These are phyloP conservation scores for Blastobotrys indianensis DNA, from an alignment of 1,139 yeast species.

Conservation along the genomic window DNA sequence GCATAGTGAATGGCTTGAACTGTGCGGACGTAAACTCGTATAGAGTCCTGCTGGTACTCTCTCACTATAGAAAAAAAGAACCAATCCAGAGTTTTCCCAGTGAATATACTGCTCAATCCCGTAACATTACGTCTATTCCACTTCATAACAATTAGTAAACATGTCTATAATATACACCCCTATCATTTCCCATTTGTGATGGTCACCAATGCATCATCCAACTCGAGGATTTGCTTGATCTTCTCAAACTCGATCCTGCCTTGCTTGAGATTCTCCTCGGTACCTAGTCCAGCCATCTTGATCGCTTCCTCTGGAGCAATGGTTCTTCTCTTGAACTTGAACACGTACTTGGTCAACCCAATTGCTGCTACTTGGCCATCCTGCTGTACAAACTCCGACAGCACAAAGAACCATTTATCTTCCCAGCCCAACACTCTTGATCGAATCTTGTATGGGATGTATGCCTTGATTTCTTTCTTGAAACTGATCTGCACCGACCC, in stretches of 20 bases:
- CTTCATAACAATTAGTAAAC: too few species aligned
- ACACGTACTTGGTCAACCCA: slow-evolving; percentile 72
- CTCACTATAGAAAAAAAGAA: too few species aligned
- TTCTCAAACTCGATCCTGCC: slow-evolving; percentile 37
- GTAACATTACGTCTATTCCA: too few species aligned
- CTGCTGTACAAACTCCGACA: slow-evolving; percentile 41
- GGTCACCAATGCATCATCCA: slow-evolving; percentile 18
- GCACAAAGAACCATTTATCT: slow-evolving; percentile 72
- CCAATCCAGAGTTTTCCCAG: too few species aligned
- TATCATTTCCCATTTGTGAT: too few species aligned
- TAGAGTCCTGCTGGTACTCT: too few species aligned
- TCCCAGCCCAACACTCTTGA: slow-evolving; percentile 78
- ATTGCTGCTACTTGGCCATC: slow-evolving; percentile 49
- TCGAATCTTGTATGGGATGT: slow-evolving; percentile 49
- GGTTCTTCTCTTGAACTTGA: slow-evolving; percentile 68
- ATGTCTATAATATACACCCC: too few species aligned
- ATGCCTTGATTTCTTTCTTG: slow-evolving; percentile 66
- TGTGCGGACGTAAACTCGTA: too few species aligned
- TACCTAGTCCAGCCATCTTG: slow-evolving; percentile 50
- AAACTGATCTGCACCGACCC: slow-evolving; percentile 67
- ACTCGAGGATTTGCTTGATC: slow-evolving; percentile 35
- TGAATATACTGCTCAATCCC: too few species aligned
- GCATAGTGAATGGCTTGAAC: too few species aligned
- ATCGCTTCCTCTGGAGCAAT: slow-evolving; percentile 59
- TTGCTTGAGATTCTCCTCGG: slow-evolving; percentile 44